Conservation (phyloP, 306 rosid species). For the Carpinus viminea region DNA sequence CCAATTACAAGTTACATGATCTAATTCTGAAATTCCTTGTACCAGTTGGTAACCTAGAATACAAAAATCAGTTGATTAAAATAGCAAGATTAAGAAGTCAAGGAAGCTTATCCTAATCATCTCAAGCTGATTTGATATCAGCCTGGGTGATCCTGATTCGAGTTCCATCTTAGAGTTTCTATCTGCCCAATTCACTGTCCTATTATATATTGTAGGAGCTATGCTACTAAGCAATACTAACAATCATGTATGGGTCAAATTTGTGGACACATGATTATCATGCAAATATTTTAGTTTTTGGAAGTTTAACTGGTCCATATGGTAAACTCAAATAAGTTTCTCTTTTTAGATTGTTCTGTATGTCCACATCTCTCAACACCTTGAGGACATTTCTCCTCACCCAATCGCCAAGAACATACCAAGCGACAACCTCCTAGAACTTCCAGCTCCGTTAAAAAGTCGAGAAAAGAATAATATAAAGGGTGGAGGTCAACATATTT, state of each 20-base stretch:
- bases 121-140: slow-evolving; percentile 1
- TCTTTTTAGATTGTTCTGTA: neutral
- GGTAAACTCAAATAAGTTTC: slow-evolving; percentile 14
- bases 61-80: neutral
- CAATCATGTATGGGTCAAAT: neutral
- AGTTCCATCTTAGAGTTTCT: neutral
- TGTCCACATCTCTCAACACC: neutral
- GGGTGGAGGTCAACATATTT: no score
- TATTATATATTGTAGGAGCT: neutral
- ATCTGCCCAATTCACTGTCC: neutral
- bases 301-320: neutral
- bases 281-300: no score
- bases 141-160: neutral
- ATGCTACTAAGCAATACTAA: neutral
- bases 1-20: slow-evolving; percentile 10
- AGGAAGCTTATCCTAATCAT: neutral
- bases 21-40: slow-evolving; percentile 15
- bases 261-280: no score
- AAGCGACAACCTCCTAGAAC: slow-evolving; percentile 24
- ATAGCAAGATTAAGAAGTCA: neutral
- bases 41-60: neutral
- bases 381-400: neutral
- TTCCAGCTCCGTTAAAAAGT: slow-evolving; percentile 21
- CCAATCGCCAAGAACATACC: slow-evolving; percentile 10
- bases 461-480: slow-evolving; percentile 3